Conservation (phyloP, 257 asterid species). For the Gynochthodes officinalis region DNA sequence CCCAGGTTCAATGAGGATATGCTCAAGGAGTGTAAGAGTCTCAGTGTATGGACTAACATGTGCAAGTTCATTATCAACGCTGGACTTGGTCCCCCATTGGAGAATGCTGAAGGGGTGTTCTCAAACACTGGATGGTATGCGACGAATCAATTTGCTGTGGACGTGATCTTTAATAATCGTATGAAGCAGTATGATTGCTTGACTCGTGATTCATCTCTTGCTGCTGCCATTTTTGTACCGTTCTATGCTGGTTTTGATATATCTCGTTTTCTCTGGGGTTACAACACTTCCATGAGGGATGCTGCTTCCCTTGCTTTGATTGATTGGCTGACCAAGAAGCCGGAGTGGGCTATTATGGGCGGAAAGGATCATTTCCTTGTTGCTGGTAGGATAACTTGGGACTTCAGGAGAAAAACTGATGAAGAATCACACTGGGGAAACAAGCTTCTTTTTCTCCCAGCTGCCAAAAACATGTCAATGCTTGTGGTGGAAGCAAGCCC, state of each 20-base stretch:
- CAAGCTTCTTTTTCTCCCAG: slow-evolving; percentile 74
- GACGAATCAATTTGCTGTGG: slow-evolving; percentile 49
- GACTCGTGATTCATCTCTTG: slow-evolving; percentile 44
- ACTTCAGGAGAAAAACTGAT: slow-evolving; percentile 64
- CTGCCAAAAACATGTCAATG: slow-evolving; percentile 73
- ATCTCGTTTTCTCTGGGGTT: slow-evolving; percentile 84
- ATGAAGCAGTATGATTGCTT: slow-evolving; percentile 47
- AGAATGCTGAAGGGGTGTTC: slow-evolving; percentile 40
- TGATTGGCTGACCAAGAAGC: slow-evolving; percentile 67
- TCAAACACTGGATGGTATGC: slow-evolving; percentile 45
- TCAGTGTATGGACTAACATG: slow-evolving; percentile 49
- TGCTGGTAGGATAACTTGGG: slow-evolving; percentile 94
- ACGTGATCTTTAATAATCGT: slow-evolving; percentile 40
- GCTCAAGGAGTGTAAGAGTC: slow-evolving; percentile 42
- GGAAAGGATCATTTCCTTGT: slow-evolving; percentile 91
- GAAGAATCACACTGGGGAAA: slow-evolving; percentile 75
- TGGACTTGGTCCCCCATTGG: slow-evolving; percentile 50
- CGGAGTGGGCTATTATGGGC: slow-evolving; percentile 82
- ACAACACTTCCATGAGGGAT: slow-evolving; percentile 57
- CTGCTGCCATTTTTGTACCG: slow-evolving; percentile 54
- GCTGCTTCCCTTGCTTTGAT: slow-evolving; percentile 75
- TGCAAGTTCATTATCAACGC: slow-evolving; percentile 36
- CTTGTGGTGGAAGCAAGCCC: slow-evolving; percentile 93
- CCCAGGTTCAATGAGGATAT: slow-evolving; percentile 44
- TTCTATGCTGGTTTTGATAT: slow-evolving; percentile 81